Percentiles rank a stretch among this genome's conserved stretches.
phyloP scores from a whole-genome alignment of 805 yeast species.

The Nakazawaea wickerhamii region DNA sequence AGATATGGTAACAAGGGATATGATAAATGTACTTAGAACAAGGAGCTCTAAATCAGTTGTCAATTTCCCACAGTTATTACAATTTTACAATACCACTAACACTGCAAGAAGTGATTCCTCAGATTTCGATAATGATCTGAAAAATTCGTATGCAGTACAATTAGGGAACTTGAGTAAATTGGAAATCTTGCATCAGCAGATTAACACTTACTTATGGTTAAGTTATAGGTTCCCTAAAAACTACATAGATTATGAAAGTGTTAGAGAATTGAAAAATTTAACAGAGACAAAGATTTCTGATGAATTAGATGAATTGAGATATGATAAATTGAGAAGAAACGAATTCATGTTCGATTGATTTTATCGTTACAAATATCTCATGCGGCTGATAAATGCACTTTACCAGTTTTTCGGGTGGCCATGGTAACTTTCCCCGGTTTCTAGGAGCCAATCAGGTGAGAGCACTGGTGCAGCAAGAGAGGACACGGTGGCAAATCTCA shows the following conservation, averaged over 20 bases:
- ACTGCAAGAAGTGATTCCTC: constrained; percentile 18
- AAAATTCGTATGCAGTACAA: constrained; percentile 1
- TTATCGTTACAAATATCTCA: not conserved
- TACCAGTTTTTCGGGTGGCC: not conserved
- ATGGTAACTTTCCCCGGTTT: constrained; percentile 1
- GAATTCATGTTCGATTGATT: constrained; percentile 9
- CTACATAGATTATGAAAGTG: constrained; percentile 73
- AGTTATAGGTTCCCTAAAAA: constrained; percentile 79
- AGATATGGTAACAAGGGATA: constrained; percentile 4
- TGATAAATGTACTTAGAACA: not conserved
- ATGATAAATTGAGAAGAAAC: constrained; percentile 9
- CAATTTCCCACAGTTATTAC: constrained; percentile 18
- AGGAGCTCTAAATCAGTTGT: constrained; percentile 9
- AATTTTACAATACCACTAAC: constrained; percentile 7
- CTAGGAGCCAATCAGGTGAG: constrained; percentile 1
- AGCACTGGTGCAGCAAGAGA: not conserved
- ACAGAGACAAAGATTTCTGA: constrained; percentile 59
- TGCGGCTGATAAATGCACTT: not conserved
- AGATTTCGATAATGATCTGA: constrained; percentile 15
- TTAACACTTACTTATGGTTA: constrained; percentile 77
- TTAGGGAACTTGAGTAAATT: constrained; percentile 25
- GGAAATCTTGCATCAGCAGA: constrained; percentile 64
- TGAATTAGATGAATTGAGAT: constrained; percentile 33
- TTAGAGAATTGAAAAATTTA: constrained; percentile 59
- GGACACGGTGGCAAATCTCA: constrained; percentile 7